Percentiles rank a stretch among this genome's conserved stretches.
phyloP scores from a whole-genome alignment of 1,139 yeast species.

The Sugiyamaella grinbergsii region DNA sequence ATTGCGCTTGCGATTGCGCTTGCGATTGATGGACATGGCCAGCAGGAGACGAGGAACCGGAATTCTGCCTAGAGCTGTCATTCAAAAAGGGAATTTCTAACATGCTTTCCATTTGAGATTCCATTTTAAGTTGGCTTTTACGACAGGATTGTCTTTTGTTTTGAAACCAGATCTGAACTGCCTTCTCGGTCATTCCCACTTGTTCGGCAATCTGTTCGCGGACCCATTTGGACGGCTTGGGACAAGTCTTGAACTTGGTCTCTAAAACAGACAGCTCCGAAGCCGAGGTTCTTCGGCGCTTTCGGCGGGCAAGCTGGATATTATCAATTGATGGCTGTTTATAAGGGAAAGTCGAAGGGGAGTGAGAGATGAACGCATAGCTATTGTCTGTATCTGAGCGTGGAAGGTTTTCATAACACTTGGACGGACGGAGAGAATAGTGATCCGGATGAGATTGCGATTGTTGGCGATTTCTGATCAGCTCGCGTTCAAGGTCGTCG shows the following conservation, averaged over 20 bases:
- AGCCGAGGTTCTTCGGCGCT: conserved; percentile 93
- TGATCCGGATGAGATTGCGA: too few species aligned
- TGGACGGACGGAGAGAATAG: too few species aligned
- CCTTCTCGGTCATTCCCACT: conserved; percentile 93
- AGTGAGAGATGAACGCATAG: conserved; percentile 83
- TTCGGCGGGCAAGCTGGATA: conserved; percentile 86
- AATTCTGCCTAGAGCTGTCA: not conserved
- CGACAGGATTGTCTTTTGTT: conserved; percentile 86
- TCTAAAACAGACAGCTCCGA: conserved; percentile 79
- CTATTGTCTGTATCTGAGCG: conserved; percentile 2
- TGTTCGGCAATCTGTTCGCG: conserved; percentile 74
- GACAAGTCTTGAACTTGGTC: conserved; percentile 70
- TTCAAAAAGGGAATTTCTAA: conserved; percentile 20
- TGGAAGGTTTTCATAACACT: too few species aligned
- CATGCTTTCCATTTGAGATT: conserved; percentile 30
- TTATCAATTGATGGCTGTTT: conserved; percentile 87
- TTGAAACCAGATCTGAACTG: conserved; percentile 98
- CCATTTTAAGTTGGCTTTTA: conserved; percentile 51
- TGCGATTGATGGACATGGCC: not conserved
- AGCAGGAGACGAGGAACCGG: conserved; percentile 2
- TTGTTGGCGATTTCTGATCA: too few species aligned
- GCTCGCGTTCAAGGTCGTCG: too few species aligned
- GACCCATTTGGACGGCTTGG: conserved; percentile 77
- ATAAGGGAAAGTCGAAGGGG: conserved; percentile 76
- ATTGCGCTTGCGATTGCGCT: too few species aligned